Conservation (phyloP, 2,329 filamentous ascomycete genomes). For the Graphiopsis chlorocephala region DNA sequence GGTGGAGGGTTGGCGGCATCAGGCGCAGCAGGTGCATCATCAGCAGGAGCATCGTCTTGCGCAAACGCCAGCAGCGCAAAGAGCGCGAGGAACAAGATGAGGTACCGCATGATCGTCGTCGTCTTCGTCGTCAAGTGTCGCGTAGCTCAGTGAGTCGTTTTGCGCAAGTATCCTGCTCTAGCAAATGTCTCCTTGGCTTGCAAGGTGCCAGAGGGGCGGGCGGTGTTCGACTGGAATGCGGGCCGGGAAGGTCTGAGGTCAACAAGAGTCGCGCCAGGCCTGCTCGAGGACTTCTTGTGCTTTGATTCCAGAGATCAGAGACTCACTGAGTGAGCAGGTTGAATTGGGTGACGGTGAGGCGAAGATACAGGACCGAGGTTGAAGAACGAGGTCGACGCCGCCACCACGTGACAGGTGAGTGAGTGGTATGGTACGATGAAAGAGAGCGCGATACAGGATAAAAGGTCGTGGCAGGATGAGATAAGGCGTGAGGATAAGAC, state of each 20-base stretch:
- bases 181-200: no score
- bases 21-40: background rate
- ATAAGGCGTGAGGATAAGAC: background rate
- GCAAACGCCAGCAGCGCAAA: background rate
- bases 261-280: background rate
- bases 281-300: background rate
- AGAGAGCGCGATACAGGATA: background rate
- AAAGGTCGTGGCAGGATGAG: background rate
- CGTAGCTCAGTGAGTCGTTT: background rate
- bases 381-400: background rate
- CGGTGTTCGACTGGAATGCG: background rate
- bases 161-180: no score
- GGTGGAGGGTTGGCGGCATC: background rate
- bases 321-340: background rate
- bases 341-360: background rate
- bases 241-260: background rate
- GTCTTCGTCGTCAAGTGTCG: background rate
- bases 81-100: background rate
- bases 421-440: background rate
- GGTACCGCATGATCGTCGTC: constrained; percentile 1
- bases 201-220: no score
- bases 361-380: background rate
- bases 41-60: background rate
- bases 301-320: background rate
- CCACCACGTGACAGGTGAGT: background rate